A percentile compares a stretch with the other conserved stretches of the same genome.
These are phyloP conservation scores for Tolypocladium album DNA, from an alignment of 2,329 filamentous ascomycete genomes.

Conservation along the genomic window DNA sequence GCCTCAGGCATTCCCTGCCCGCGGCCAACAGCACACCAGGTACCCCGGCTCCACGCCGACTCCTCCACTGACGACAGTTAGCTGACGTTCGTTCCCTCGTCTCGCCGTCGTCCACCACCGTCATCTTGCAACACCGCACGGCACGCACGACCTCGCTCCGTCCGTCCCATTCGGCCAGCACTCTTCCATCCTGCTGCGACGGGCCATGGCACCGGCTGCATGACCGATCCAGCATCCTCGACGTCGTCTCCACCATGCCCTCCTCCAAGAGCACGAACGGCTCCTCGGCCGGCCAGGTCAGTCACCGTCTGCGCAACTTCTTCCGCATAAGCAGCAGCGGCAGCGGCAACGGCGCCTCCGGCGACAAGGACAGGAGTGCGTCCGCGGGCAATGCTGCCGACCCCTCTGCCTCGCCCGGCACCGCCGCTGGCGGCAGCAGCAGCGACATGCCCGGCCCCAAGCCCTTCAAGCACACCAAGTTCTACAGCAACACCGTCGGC, in stretches of 20 bases:
- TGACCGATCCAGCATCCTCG: slow-evolving; percentile 13
- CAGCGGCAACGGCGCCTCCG: slow-evolving; percentile 24
- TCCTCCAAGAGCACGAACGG: slow-evolving; percentile 41
- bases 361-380: slow-evolving; percentile 47
- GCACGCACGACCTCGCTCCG: not conserved
- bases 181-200: slow-evolving; percentile 6
- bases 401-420: not conserved
- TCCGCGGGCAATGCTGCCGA: slow-evolving; percentile 32
- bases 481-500: slow-evolving; percentile 76
- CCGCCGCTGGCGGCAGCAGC: slow-evolving; percentile 2
- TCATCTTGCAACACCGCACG: not conserved
- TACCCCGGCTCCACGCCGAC: not conserved
- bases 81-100: not conserved
- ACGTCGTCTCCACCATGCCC: slow-evolving; percentile 29
- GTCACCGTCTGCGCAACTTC: slow-evolving; percentile 60
- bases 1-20: not conserved
- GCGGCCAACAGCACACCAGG: not conserved
- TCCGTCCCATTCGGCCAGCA: not conserved
- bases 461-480: slow-evolving; percentile 73
- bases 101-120: not conserved
- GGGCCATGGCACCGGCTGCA: slow-evolving; percentile 27
- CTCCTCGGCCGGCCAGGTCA: slow-evolving; percentile 45
- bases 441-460: slow-evolving; percentile 27
- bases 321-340: slow-evolving; percentile 53
- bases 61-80: not conserved